Base-by-base conservation (phyloP, 345 rosid species). In the Xanthoceras sorbifolium region DNA sequence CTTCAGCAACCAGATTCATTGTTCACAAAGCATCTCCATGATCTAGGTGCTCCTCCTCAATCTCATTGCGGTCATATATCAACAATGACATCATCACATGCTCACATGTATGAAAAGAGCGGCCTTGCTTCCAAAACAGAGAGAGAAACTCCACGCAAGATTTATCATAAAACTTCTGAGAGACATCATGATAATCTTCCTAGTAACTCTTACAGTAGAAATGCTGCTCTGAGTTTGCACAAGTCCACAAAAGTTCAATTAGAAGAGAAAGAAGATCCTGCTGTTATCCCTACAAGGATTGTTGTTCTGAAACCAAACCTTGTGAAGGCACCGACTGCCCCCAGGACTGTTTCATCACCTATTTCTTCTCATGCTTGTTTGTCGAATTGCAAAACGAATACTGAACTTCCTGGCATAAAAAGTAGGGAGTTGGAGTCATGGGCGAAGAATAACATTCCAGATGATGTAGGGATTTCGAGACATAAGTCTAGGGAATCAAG, bases 1-100 rank as follows among this genome's bases (percentile, higher is more conserved):
- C 92, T 94, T 86, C 94, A 90, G 86, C 95, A 91, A 50, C 98
- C 95, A 0, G 93, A 97, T 89, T 87, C 96, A 44, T 83, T 94
- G 81, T 89, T 92, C 84, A 84, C 90, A 18, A 92, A 88, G 86
- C 98, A 97, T 86, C 62, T 92, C 12, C 88, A 87, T 80, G 94
- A 92, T 82, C 89, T 92, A 66, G 82, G 76, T 64, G 69, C 68
- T 40, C 77, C 82, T 78, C 82, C 84, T 34, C 86, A 85, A 57
- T 79, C 88, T 74, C 89, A 70, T 46, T 85, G 88, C 79, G 40
- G 85, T 75, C 89, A 38, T 40, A 67, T 83, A 62, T 73, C 89
- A 63, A 80, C 85, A 63, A 66, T 70, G 74, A 87, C 81, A 52
- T 75, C 89, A n/a, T 82, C 88, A 60, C 74, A 77, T 78, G 55